Conservation (phyloP, 805 yeast species). For the Suhomyces vadensis region DNA sequence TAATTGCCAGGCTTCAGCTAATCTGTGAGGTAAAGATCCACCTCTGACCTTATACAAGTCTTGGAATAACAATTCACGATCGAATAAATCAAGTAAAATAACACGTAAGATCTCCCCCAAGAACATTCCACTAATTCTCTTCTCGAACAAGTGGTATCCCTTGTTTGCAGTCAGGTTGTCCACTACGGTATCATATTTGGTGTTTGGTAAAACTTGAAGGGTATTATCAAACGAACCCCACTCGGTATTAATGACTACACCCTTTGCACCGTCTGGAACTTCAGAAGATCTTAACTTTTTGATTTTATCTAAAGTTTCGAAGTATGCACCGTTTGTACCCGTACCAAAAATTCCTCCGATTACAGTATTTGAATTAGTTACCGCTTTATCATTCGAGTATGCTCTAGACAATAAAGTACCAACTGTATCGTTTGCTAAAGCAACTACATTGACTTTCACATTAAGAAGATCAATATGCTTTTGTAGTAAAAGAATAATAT, state of each 20-base stretch:
- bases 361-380: slow-evolving; percentile 71
- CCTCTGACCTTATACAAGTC: slow-evolving; percentile 48
- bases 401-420: slow-evolving; percentile 91
- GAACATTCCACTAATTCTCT: slow-evolving; percentile 89
- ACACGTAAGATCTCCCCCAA: slow-evolving; percentile 86
- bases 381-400: slow-evolving; percentile 63
- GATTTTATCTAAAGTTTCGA: slow-evolving; percentile 72
- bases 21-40: slow-evolving; percentile 56
- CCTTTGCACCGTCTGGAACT: slow-evolving; percentile 47
- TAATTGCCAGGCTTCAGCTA: slow-evolving; percentile 74
- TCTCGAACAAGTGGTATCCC: slow-evolving; percentile 90
- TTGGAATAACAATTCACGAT: slow-evolving; percentile 55
- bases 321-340: slow-evolving; percentile 96
- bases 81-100: slow-evolving; percentile 65
- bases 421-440: slow-evolving; percentile 93
- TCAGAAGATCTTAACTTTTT: slow-evolving; percentile 57
- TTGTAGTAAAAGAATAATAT: slow-evolving; percentile 76
- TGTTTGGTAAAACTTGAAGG: slow-evolving; percentile 69
- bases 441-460: slow-evolving; percentile 72
- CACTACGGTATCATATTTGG: slow-evolving; percentile 71
- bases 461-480: slow-evolving; percentile 58
- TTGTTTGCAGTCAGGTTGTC: slow-evolving; percentile 77
- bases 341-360: slow-evolving; percentile 95
- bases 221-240: slow-evolving; percentile 98
- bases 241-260: slow-evolving; percentile 92